These are phyloP conservation scores for Astragalus glycyphyllos DNA, from an alignment of 306 rosid species.

Conservation along the genomic window DNA sequence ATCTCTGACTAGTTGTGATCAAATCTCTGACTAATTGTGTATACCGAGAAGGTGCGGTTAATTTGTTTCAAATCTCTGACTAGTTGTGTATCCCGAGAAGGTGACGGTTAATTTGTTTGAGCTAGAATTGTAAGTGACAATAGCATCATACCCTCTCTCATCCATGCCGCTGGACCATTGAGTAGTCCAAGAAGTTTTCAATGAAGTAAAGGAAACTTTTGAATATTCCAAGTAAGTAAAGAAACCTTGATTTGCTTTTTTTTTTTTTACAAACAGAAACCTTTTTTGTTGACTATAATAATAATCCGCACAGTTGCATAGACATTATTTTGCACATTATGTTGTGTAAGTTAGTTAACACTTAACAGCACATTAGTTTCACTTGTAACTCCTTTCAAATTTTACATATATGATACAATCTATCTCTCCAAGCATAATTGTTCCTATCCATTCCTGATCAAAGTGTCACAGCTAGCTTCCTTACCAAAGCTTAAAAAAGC, in stretches of 20 bases:
- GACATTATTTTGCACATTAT: too few species aligned
- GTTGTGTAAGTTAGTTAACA: too few species aligned
- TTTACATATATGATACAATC: neutral
- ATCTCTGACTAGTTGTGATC: too few species aligned
- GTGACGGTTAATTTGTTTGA: conserved; percentile 36
- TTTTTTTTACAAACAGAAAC: too few species aligned
- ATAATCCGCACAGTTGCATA: too few species aligned
- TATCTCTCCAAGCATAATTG: conserved; percentile 3
- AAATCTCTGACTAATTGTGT: too few species aligned
- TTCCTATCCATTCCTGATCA: too few species aligned
- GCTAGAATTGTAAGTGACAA: conserved; percentile 21
- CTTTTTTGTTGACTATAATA: too few species aligned
- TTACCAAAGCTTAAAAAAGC: neutral
- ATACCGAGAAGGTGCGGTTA: conserved; percentile 35
- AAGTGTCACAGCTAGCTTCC: neutral
- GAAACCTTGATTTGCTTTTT: too few species aligned
- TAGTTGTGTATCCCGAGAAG: conserved; percentile 26
- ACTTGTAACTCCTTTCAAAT: neutral
- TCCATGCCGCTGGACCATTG: conserved; percentile 41
- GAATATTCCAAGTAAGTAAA: too few species aligned
- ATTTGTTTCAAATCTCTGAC: neutral
- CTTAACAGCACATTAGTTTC: too few species aligned
- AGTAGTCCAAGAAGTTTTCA: neutral
- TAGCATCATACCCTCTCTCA: conserved; percentile 40
- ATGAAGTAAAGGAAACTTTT: too few species aligned